Base-by-base conservation (phyloP, 805 yeast genomes). In the Lachancea sp. region DNA sequence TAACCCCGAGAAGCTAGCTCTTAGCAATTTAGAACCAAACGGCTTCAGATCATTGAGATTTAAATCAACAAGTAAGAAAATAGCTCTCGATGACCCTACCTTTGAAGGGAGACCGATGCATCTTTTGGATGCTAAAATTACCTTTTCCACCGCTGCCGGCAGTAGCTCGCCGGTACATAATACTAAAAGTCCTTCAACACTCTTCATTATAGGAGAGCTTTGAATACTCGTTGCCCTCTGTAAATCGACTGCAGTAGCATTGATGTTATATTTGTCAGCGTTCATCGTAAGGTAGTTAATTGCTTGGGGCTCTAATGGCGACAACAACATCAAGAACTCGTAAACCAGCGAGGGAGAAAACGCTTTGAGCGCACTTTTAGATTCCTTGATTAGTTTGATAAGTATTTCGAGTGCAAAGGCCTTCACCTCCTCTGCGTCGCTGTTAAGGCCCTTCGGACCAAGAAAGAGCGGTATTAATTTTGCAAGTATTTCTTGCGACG, bases 21-120 rank as follows among this genome's bases (percentile, higher is more conserved):
- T 71, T 41, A 90, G 61, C 6, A 90, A 60, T n/a, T 66, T 61
- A 41, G 80, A 86, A 9, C 85, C 82, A 52, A 74, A 74, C 1
- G 72, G 70, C n/a, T 55, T 54, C 7, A 71, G 53, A 11, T 64
- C 45, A 6, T 59, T 54, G 0, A 77, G 67, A 50, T 82, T 79
- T 45, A 80, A 73, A 8, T 77, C 65, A 0, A 83, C 74, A 34
- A 87, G 58, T 15, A 76, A 71, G 6, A 81, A 85, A 8, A 89
- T 58, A 0, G 88, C 80, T 46, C 78, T 73, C 4, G 95, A 76
- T 0, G 90, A 88, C 18, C 89, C 86, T 0, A 84, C 87, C 54
- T 90, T 87, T 0, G 97, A 86, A 0, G 97, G 97, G 11, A 92
- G 67, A 0, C 97, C 97, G 16, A 89, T 84, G 0, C 94, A 75